phyloP scores from a whole-genome alignment of 805 yeast genomes.

The Wickerhamiella spandovensis region DNA sequence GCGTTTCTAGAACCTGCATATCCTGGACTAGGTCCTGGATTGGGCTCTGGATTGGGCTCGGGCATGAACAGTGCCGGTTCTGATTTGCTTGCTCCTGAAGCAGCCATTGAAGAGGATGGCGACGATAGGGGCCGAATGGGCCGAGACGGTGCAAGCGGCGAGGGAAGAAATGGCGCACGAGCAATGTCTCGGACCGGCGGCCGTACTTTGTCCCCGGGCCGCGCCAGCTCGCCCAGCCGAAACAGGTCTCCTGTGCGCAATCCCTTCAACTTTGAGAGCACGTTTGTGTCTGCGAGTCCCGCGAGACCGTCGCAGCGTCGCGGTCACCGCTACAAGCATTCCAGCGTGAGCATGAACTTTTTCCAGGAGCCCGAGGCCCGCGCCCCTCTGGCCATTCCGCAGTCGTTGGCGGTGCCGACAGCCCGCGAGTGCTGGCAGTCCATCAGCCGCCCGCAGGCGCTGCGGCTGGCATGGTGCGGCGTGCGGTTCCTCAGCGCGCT shows the following conservation, averaged over 20 bases:
- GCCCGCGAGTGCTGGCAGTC: conserved; percentile 48
- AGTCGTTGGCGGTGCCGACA: conserved; percentile 60
- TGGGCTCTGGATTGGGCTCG: too few species aligned
- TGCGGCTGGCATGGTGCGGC: conserved; percentile 44
- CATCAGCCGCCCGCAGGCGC: conserved; percentile 42
- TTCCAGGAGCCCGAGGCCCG: conserved; percentile 82
- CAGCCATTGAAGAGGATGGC: background rate
- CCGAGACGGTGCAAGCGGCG: background rate
- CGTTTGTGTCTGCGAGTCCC: conserved; percentile 22
- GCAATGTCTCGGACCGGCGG: too few species aligned
- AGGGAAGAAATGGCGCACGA: background rate
- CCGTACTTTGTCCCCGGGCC: background rate
- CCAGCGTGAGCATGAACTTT: conserved; percentile 89
- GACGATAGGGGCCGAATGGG: background rate
- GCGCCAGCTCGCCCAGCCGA: conserved; percentile 1
- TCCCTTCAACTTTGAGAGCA: conserved; percentile 59
- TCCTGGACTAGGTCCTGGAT: background rate
- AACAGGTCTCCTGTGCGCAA: conserved; percentile 7
- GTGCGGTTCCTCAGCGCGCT: conserved; percentile 44
- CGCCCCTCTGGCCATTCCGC: conserved; percentile 49
- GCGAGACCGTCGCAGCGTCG: conserved; percentile 38
- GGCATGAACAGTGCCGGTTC: background rate
- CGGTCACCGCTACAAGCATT: conserved; percentile 92
- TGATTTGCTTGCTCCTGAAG: background rate
- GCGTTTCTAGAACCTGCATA: background rate